Evolutionary conservation across 1,139 yeast genomes (phyloP).

Genomic region (Taphrina flavorubra): DNA sequence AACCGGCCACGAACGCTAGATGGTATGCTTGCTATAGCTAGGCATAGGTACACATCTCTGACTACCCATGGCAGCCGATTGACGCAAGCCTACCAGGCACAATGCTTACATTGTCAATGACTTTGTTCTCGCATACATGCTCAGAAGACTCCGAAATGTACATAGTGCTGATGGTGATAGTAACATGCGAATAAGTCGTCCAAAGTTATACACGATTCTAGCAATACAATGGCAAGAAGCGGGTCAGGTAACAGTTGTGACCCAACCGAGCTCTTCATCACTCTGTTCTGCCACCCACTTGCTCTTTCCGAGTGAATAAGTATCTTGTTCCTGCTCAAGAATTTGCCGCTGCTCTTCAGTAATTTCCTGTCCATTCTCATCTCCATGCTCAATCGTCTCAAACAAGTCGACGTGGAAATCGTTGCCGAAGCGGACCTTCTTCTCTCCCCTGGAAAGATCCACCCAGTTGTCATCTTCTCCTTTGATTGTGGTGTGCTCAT

Average conservation of each 20-base stretch:
- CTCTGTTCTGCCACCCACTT: conserved; percentile 23
- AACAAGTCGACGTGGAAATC: conserved; percentile 35
- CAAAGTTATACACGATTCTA: too few relatives aligned
- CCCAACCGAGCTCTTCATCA: conserved; percentile 29
- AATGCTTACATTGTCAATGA: too few relatives aligned
- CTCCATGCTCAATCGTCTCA: conserved; percentile 38
- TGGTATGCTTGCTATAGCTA: too few relatives aligned
- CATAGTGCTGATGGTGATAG: not conserved
- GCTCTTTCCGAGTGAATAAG: conserved; percentile 5
- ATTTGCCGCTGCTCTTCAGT: conserved; percentile 26
- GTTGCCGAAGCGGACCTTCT: conserved; percentile 38
- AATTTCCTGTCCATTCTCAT: conserved; percentile 31
- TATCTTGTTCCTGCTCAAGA: conserved; percentile 18
- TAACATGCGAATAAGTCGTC: too few relatives aligned
- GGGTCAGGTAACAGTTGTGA: conserved; percentile 21
- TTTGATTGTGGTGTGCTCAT: conserved; percentile 40
- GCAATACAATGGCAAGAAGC: too few relatives aligned
- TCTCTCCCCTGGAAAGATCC: conserved; percentile 35
- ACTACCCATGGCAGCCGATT: too few relatives aligned
- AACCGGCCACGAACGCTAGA: too few relatives aligned
- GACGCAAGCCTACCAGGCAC: too few relatives aligned
- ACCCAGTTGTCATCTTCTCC: conserved; percentile 38
- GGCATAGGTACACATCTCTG: too few relatives aligned
- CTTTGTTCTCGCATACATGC: not conserved
- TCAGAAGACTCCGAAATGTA: not conserved